phyloP scores from a whole-genome alignment of 768 basidiomycete genomes.

The Podaxis carcinomalis region DNA sequence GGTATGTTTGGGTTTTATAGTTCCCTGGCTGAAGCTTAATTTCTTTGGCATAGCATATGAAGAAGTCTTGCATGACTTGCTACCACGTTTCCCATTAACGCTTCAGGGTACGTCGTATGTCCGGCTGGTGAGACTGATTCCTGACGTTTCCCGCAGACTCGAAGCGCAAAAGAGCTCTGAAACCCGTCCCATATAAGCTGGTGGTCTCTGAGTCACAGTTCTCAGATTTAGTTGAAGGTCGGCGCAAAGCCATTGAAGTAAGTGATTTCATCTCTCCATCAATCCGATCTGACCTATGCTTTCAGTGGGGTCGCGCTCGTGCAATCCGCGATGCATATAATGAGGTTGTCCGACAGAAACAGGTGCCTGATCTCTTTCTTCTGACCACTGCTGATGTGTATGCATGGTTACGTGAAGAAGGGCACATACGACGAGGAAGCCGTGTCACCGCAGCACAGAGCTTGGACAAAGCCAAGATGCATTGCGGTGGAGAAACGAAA shows the following conservation, averaged over 20 bases:
- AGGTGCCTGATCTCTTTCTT: conserved; percentile 16
- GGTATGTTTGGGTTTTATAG: background rate
- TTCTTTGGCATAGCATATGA: conserved; percentile 20
- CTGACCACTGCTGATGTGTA: conserved; percentile 41
- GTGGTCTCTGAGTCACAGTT: conserved; percentile 30
- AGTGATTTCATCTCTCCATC: conserved; percentile 5
- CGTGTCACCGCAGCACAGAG: conserved; percentile 1
- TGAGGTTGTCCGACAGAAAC: conserved; percentile 14
- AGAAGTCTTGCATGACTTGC: conserved; percentile 26
- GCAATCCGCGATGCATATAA: conserved; percentile 41
- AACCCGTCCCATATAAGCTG: conserved; percentile 36
- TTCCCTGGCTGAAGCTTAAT: background rate
- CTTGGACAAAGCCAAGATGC: background rate
- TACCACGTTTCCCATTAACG: conserved; percentile 39
- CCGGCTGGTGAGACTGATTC: no score
- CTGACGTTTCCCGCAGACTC: conserved; percentile 16
- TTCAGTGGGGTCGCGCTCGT: conserved; percentile 44
- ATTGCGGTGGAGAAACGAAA: background rate
- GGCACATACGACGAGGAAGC: conserved; percentile 26
- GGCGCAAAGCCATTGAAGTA: conserved; percentile 51
- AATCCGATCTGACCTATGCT: background rate
- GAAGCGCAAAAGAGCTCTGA: conserved; percentile 18
- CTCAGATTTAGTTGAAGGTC: conserved; percentile 33
- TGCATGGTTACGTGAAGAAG: conserved; percentile 40
- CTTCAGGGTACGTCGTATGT: conserved; percentile 26